Evolutionary conservation across 768 basidiomycete species (phyloP).

Genomic region (Russula griseocarnosa): DNA sequence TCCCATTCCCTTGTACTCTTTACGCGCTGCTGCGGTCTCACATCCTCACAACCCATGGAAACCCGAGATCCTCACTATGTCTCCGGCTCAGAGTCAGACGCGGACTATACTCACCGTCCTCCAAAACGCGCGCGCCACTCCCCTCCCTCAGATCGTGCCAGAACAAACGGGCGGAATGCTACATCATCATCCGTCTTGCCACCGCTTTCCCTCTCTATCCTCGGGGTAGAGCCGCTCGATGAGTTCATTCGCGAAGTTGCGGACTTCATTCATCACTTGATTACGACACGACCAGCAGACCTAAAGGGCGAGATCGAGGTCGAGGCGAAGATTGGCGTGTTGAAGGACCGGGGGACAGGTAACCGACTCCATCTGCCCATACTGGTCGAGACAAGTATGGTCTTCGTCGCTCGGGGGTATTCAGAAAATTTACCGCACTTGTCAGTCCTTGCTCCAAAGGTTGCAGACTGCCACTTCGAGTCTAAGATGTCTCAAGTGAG

Average conservation of each 20-base stretch:
- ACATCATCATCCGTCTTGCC: constrained; percentile 41
- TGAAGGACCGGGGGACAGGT: constrained; percentile 55
- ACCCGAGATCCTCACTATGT: constrained; percentile 28
- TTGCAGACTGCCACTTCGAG: constrained; percentile 70
- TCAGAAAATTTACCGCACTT: constrained; percentile 15
- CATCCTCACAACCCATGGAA: constrained; percentile 28
- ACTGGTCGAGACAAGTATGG: constrained; percentile 73
- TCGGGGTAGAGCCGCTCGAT: constrained; percentile 86
- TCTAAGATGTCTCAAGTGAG: constrained; percentile 88
- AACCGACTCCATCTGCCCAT: constrained; percentile 66
- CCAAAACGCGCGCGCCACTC: constrained; percentile 40
- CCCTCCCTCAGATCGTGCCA: constrained; percentile 34
- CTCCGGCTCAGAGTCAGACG: constrained; percentile 34
- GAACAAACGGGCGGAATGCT: constrained; percentile 29
- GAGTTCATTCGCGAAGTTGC: constrained; percentile 91
- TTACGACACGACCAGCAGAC: constrained; percentile 49
- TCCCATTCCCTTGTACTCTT: neutral
- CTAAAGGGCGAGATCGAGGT: constrained; percentile 67
- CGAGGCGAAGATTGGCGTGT: constrained; percentile 83
- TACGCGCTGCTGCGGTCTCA: constrained; percentile 9
- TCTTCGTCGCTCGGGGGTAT: neutral
- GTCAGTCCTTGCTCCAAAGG: constrained; percentile 65
- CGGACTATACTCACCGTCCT: constrained; percentile 31
- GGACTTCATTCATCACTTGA: constrained; percentile 78
- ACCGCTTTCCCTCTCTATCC: constrained; percentile 72